Conservation (phyloP, 73 alveolate species). For the Vitrella brassicaformis region DNA sequence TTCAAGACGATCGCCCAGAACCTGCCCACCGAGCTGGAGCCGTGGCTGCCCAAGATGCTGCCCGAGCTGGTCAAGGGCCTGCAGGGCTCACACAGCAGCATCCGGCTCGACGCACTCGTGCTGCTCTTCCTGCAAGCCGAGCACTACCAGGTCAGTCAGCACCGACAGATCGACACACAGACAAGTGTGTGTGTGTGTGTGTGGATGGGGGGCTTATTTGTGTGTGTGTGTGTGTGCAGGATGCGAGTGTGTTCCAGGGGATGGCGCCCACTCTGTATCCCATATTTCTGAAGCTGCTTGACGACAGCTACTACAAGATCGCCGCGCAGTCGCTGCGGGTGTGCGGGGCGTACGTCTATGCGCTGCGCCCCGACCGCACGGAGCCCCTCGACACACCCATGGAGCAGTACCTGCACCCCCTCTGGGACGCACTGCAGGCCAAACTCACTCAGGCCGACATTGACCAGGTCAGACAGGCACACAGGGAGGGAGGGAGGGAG, state of each 20-base stretch:
- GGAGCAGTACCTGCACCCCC: not conserved
- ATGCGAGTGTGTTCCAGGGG: too few species aligned
- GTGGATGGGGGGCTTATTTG: too few species aligned
- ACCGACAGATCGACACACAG: too few species aligned
- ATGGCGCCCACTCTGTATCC: conserved; percentile 7
- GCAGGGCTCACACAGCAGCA: conserved; percentile 42
- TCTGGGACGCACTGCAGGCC: conserved; percentile 6
- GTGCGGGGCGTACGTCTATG: conserved; percentile 45
- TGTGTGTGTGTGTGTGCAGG: too few species aligned
- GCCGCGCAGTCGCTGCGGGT: conserved; percentile 55
- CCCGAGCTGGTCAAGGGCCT: conserved; percentile 40
- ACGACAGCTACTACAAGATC: conserved; percentile 52
- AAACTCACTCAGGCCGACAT: conserved; percentile 47
- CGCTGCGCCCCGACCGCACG: conserved; percentile 26
- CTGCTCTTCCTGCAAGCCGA: conserved; percentile 46
- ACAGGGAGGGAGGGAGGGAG: too few species aligned
- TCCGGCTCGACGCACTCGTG: conserved; percentile 46
- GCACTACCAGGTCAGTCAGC: too few species aligned
- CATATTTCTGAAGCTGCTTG: conserved; percentile 7
- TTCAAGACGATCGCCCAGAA: too few species aligned
- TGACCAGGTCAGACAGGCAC: too few species aligned
- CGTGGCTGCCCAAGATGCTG: too few species aligned
- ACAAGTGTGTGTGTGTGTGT: too few species aligned
- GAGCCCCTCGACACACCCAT: not conserved
- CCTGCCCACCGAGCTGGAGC: too few species aligned